phyloP scores from a whole-genome alignment of 805 yeast genomes.

The Henningerozyma blattae region DNA sequence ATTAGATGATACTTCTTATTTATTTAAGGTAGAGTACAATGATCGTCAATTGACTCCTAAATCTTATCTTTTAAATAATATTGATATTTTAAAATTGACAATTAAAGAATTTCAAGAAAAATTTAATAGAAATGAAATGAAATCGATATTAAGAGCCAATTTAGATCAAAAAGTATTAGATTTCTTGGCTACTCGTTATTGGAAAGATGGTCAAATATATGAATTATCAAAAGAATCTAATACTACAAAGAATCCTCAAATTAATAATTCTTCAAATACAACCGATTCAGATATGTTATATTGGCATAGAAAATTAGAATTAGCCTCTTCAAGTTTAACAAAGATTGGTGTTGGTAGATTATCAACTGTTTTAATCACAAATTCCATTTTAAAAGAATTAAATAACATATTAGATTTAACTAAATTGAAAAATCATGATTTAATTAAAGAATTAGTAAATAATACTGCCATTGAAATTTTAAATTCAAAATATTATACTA shows the following conservation, averaged over 20 bases:
- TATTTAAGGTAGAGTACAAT: slow-evolving; percentile 92
- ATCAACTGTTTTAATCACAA: slow-evolving; percentile 72
- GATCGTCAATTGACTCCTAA: slow-evolving; percentile 91
- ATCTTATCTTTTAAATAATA: slow-evolving; percentile 82
- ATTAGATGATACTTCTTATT: slow-evolving; percentile 83
- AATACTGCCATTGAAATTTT: slow-evolving; percentile 79
- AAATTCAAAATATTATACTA: slow-evolving; percentile 67
- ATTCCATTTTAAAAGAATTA: slow-evolving; percentile 67
- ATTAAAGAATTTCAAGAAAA: slow-evolving; percentile 77
- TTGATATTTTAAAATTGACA: slow-evolving; percentile 74
- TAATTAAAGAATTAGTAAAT: slow-evolving; percentile 66
- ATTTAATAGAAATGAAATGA: slow-evolving; percentile 74
- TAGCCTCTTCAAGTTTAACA: slow-evolving; percentile 72
- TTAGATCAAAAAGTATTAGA: slow-evolving; percentile 85
- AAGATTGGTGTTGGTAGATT: slow-evolving; percentile 90
- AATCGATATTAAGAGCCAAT: slow-evolving; percentile 65
- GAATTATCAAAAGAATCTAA: slow-evolving; percentile 34
- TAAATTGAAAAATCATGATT: slow-evolving; percentile 72
- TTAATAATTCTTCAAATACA: slow-evolving; percentile 37
- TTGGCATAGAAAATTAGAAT: slow-evolving; percentile 83
- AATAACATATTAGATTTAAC: slow-evolving; percentile 62
- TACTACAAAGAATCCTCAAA: slow-evolving; percentile 37
- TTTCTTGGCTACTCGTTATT: slow-evolving; percentile 76
- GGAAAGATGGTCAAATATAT: slow-evolving; percentile 51
- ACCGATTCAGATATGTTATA: slow-evolving; percentile 45